Base-by-base conservation (phyloP, 768 basidiomycete genomes). In the Lentinula detonsa region DNA sequence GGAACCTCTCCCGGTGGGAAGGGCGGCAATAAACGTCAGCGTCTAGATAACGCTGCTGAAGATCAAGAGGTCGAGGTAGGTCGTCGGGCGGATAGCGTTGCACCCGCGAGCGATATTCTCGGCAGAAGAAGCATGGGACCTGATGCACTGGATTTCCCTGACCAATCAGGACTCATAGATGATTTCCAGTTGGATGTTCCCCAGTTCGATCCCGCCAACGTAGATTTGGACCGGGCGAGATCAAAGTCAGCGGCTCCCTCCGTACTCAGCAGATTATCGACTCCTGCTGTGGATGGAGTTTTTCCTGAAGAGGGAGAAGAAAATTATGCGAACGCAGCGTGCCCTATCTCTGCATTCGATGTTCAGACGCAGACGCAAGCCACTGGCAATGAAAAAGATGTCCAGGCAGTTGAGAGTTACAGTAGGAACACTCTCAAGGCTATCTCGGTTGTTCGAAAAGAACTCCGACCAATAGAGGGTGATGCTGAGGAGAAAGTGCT, bases 361-460 rank as follows among this genome's bases (percentile, higher is more conserved):
- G 76, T 79, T 9, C 80, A 84, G 45, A 81, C 82, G 31, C 76
- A 79, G 10, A 74, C 79, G 34, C 83, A 86, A 66, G 76, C 77
- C 46, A 81, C 86, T 67, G 73, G 73, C 61, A 68, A 78, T 60
- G 78, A 82, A 62, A 68, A 72, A 48, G 75, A 76, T 5, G 69
- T 74, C 4, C 75, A 79, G 49, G 65, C 70, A 37, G 63, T 65
- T 18, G 81, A 81, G 23, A 74, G 76, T 46, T 95, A 90, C 72
- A 93, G 92, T 75, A 88, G 85, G 75, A 95, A 95, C 68, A 97
- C 94, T 0, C 79, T 91, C 58, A 92, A 90, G 69, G 95, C 95
- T 1, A 74, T 95, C 40, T 77, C 81, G 28, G 76, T 96, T 66
- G 78, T 96, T 56, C 82, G 90, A 62, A 80, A 79, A 64, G 90